Percentiles rank a stretch among this genome's conserved stretches.
Evolutionary conservation across 1,139 yeast species (phyloP).

Genomic region (Kodamaea suecica): DNA sequence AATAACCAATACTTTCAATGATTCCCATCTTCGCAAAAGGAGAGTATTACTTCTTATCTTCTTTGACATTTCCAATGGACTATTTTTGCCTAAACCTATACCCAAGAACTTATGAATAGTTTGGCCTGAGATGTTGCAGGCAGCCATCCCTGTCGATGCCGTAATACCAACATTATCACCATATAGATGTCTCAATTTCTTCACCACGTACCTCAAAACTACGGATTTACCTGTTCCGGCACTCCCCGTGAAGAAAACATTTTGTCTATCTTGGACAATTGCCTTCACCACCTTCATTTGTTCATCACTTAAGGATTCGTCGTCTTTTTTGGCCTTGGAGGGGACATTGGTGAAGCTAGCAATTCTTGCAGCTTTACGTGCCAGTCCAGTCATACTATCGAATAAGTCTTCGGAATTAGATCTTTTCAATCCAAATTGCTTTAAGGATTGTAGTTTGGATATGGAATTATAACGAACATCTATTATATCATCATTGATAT

Average conservation of each 20-base stretch:
- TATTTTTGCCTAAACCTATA: constrained; percentile 65
- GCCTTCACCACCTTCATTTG: constrained; percentile 67
- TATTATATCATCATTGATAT: background rate
- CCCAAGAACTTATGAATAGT: constrained; percentile 80
- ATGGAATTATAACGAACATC: background rate
- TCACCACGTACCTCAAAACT: constrained; percentile 59
- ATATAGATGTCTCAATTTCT: constrained; percentile 31
- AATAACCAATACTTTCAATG: constrained; percentile 61
- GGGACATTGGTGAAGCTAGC: constrained; percentile 3
- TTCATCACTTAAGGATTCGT: constrained; percentile 44
- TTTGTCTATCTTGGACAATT: constrained; percentile 53
- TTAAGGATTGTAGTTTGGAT: background rate
- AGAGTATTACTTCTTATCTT: constrained; percentile 46
- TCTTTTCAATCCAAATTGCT: constrained; percentile 5
- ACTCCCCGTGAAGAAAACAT: constrained; percentile 71
- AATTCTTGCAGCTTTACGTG: constrained; percentile 21
- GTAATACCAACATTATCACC: constrained; percentile 63
- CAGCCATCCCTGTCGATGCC: constrained; percentile 92
- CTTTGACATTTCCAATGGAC: constrained; percentile 40
- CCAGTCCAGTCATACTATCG: constrained; percentile 15
- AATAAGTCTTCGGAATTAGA: constrained; percentile 4
- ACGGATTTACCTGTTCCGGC: constrained; percentile 89
- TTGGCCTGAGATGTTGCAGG: constrained; percentile 79
- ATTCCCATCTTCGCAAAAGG: constrained; percentile 54
- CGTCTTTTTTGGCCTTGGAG: constrained; percentile 4